A percentile compares a stretch with the other conserved stretches of the same genome.
These are phyloP conservation scores for Lentinula novae-zelandiae DNA, from an alignment of 1,284 basidiomycete genomes.

Conservation along the genomic window DNA sequence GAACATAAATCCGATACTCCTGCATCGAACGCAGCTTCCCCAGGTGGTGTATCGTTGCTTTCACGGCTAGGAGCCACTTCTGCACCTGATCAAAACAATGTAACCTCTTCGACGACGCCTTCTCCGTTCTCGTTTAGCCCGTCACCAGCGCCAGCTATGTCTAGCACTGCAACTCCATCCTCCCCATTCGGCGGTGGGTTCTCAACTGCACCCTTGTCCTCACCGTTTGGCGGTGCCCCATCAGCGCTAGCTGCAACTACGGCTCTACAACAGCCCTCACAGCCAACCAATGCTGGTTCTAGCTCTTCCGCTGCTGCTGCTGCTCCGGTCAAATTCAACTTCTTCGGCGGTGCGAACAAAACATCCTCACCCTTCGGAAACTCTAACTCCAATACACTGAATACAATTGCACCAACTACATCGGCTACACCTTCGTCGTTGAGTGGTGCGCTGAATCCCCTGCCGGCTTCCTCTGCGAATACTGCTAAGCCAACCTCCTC, in stretches of 20 bases:
- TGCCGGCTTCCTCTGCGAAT: neutral
- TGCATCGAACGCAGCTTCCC: neutral
- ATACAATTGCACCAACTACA: conserved; percentile 16
- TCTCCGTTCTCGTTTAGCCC: conserved; percentile 7
- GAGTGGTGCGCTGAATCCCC: conserved; percentile 19
- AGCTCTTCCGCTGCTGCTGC: neutral
- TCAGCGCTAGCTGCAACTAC: neutral
- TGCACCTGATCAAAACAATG: neutral
- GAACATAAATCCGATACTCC: conserved; percentile 10
- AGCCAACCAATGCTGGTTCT: neutral
- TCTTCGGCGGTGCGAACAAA: neutral
- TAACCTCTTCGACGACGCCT: neutral
- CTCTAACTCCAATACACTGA: neutral
- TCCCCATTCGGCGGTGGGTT: neutral
- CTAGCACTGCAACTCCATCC: neutral
- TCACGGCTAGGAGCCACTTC: neutral
- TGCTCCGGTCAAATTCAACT: conserved; percentile 12
- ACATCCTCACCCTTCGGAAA: conserved; percentile 1
- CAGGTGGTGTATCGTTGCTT: neutral
- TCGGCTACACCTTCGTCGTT: conserved; percentile 19
- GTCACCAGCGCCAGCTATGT: neutral
- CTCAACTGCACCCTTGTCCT: neutral
- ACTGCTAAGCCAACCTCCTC: neutral
- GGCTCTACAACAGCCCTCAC: neutral
- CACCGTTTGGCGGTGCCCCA: neutral